phyloP scores from a whole-genome alignment of 495 filamentous ascomycete genomes.

The Cryomyces minteri region DNA sequence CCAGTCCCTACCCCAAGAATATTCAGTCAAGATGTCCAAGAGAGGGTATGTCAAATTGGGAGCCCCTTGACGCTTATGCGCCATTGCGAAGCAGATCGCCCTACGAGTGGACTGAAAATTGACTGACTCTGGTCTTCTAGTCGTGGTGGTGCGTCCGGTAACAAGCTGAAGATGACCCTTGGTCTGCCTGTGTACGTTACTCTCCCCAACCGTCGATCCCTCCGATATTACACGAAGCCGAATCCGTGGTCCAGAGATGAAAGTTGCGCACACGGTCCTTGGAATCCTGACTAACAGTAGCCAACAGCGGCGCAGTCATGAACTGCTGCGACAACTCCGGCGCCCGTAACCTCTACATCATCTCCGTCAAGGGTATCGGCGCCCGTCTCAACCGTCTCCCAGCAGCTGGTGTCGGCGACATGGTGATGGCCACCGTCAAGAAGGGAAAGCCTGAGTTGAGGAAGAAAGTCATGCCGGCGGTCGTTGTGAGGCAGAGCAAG shows the following conservation, averaged over 20 bases:
- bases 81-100: neutral
- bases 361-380: constrained; percentile 98
- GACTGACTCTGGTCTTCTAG: constrained; percentile 12
- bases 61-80: neutral
- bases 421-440: constrained; percentile 99
- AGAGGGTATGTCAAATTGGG: neutral
- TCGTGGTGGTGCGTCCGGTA: constrained; percentile 85
- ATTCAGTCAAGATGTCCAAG: neutral
- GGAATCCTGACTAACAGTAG: constrained; percentile 7
- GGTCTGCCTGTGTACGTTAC: constrained; percentile 93
- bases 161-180: constrained; percentile 99
- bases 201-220: neutral
- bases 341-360: constrained; percentile 99
- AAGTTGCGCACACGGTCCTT: too few species aligned
- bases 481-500: constrained; percentile 96
- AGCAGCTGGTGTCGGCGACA: constrained; percentile 94
- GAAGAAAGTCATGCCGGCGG: constrained; percentile 99
- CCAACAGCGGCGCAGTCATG: constrained; percentile 74
- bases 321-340: constrained; percentile 98
- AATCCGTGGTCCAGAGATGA: too few species aligned
- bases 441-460: constrained; percentile 99
- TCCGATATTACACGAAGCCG: neutral
- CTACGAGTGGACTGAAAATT: neutral
- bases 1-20: too few species aligned
- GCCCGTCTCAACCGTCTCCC: constrained; percentile 96